Conservation (phyloP, 1,139 yeast genomes). For the Suhomyces bokatorum region DNA sequence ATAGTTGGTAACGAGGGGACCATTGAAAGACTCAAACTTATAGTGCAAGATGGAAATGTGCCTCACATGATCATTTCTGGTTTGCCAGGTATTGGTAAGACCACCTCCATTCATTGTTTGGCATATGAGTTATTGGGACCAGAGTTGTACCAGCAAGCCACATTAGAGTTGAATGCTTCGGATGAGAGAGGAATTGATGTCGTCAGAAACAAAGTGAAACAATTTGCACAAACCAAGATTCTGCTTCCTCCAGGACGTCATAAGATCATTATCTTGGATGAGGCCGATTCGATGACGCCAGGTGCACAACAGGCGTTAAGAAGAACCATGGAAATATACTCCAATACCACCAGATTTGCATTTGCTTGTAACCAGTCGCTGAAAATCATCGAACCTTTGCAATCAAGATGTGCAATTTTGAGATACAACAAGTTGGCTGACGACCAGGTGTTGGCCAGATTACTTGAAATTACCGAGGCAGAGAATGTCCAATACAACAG, state of each 20-base stretch:
- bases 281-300: constrained; percentile 98
- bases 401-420: constrained; percentile 93
- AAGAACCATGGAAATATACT: constrained; percentile 95
- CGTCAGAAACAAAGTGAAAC: constrained; percentile 49
- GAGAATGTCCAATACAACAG: constrained; percentile 81
- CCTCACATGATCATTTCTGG: constrained; percentile 96
- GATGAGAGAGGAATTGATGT: constrained; percentile 54
- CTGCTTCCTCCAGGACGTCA: constrained; percentile 58
- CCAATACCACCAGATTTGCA: constrained; percentile 93
- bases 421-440: constrained; percentile 81
- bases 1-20: constrained; percentile 95
- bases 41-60: constrained; percentile 92
- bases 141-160: constrained; percentile 73
- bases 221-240: constrained; percentile 75
- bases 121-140: constrained; percentile 80
- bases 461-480: constrained; percentile 66
- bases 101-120: constrained; percentile 88
- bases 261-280: constrained; percentile 87
- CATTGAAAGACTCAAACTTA: constrained; percentile 75
- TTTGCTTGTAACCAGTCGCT: constrained; percentile 95
- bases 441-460: constrained; percentile 77
- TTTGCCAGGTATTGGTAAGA: constrained; percentile 95
- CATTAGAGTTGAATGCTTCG: constrained; percentile 69
- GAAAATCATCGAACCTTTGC: constrained; percentile 94
- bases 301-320: constrained; percentile 98